Percentiles rank a stretch among this genome's conserved stretches.
These are phyloP conservation scores for Lipomyces yamadae DNA, from an alignment of 805 yeast genomes.

Conservation along the genomic window DNA sequence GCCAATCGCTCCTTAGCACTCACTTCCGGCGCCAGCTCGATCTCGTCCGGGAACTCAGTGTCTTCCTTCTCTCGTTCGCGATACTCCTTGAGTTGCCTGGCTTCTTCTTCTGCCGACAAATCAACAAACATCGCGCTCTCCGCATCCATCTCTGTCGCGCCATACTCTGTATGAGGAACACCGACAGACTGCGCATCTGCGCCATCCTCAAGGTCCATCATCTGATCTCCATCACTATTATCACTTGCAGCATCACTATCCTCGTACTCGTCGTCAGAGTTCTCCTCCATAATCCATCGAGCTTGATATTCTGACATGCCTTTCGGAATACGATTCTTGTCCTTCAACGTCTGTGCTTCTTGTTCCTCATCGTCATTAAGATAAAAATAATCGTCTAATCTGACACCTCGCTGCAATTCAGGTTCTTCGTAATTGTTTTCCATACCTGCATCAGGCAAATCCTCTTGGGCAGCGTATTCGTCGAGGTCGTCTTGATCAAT, in stretches of 20 bases:
- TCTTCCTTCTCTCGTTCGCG: constrained; percentile 65
- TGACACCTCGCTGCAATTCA: constrained; percentile 50
- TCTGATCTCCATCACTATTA: constrained; percentile 24
- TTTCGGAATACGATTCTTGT: constrained; percentile 57
- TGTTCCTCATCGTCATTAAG: constrained; percentile 47
- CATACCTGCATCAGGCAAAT: constrained; percentile 41
- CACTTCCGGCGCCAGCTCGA: constrained; percentile 78
- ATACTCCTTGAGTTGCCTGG: constrained; percentile 69
- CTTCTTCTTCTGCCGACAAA: constrained; percentile 79
- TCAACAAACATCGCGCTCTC: constrained; percentile 70
- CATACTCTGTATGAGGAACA: constrained; percentile 44
- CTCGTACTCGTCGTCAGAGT: constrained; percentile 48
- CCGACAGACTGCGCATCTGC: constrained; percentile 18
- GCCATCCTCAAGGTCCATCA: constrained; percentile 31
- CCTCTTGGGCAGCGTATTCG: constrained; percentile 38
- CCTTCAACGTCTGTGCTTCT: constrained; percentile 37
- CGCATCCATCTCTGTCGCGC: constrained; percentile 53
- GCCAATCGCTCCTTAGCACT: constrained; percentile 74
- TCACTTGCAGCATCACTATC: constrained; percentile 1
- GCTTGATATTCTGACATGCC: constrained; percentile 81
- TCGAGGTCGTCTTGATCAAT: constrained; percentile 43
- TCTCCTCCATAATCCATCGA: constrained; percentile 62
- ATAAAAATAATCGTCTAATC: constrained; percentile 63
- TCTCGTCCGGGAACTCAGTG: constrained; percentile 95
- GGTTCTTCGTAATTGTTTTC: constrained; percentile 44